Percentiles rank a stretch among this genome's conserved stretches.
Evolutionary conservation across 1,139 yeast genomes (phyloP).

Genomic region (Pichia sorboxylosa): DNA sequence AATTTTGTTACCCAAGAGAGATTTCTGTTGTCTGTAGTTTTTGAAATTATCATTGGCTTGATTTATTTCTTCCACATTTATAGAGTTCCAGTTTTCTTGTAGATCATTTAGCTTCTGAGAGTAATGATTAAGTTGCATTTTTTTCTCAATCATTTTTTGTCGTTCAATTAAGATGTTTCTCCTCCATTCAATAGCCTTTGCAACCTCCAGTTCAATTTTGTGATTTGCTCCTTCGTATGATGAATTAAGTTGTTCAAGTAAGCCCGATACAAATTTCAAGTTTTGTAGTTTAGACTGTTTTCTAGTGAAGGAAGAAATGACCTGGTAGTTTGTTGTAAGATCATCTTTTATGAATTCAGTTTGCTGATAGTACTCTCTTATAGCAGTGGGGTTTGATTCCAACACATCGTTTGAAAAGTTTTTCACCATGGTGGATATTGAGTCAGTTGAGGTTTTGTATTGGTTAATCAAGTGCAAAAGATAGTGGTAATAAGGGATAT

Average conservation of each 20-base stretch:
- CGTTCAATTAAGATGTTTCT: conserved; percentile 15
- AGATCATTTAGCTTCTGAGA: conserved; percentile 7
- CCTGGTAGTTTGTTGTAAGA: conserved; percentile 21
- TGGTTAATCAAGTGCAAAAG: conserved; percentile 21
- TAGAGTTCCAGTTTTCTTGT: conserved; percentile 9
- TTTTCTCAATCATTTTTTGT: conserved; percentile 16
- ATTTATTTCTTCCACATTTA: conserved; percentile 7
- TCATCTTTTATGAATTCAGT: conserved; percentile 15
- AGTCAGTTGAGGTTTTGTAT: conserved; percentile 17
- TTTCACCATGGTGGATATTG: conserved; percentile 18
- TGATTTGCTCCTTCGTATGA: conserved; percentile 17
- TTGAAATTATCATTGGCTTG: conserved; percentile 3
- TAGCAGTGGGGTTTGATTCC: conserved; percentile 21
- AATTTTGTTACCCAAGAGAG: conserved; percentile 1
- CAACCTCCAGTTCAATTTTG: conserved; percentile 13
- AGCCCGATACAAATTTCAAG: conserved; percentile 17
- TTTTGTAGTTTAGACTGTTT: conserved; percentile 21
- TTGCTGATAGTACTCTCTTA: conserved; percentile 21
- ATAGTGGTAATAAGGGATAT: conserved; percentile 20
- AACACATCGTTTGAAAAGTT: conserved; percentile 19
- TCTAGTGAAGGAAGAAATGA: conserved; percentile 21
- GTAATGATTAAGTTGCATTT: conserved; percentile 11
- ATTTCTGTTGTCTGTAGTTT: conserved; percentile 1
- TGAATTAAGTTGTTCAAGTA: conserved; percentile 18
- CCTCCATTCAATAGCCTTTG: conserved; percentile 17